Evolutionary conservation across 2,329 filamentous ascomycete genomes (phyloP).

Genomic region (Magnaporthales sp.): DNA sequence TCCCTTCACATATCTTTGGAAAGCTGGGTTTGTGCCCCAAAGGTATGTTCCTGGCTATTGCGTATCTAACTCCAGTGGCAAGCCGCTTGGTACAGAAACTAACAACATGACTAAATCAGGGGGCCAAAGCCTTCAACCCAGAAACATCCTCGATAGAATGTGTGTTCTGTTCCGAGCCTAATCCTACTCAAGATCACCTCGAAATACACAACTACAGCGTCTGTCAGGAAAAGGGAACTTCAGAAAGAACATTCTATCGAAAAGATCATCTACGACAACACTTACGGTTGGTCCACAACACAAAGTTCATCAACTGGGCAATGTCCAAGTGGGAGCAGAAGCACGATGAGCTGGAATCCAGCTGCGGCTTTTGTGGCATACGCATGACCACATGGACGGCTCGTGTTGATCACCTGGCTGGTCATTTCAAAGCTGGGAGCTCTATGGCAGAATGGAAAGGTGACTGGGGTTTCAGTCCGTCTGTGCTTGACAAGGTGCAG

Average conservation of each 20-base stretch:
- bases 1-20: constrained; percentile 56
- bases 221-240: constrained; percentile 56
- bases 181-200: constrained; percentile 46
- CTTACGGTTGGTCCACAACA: constrained; percentile 51
- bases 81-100: background rate
- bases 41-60: constrained; percentile 14
- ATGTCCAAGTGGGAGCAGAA: constrained; percentile 56
- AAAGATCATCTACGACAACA: constrained; percentile 62
- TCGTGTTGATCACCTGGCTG: constrained; percentile 54
- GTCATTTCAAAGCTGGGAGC: constrained; percentile 58
- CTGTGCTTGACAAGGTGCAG: constrained; percentile 54
- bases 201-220: constrained; percentile 51
- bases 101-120: constrained; percentile 16
- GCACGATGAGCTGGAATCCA: constrained; percentile 51
- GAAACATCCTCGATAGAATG: constrained; percentile 49
- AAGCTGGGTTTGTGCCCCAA: constrained; percentile 55
- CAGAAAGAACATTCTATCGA: constrained; percentile 57
- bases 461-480: constrained; percentile 58
- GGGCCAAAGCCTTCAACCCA: constrained; percentile 45
- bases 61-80: background rate
- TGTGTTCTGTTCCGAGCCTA: constrained; percentile 48
- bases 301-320: constrained; percentile 54
- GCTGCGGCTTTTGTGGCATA: constrained; percentile 57
- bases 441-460: constrained; percentile 64
- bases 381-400: constrained; percentile 53